Conservation (phyloP, 1,284 basidiomycete species). For the Phaffia rhodozyma region DNA sequence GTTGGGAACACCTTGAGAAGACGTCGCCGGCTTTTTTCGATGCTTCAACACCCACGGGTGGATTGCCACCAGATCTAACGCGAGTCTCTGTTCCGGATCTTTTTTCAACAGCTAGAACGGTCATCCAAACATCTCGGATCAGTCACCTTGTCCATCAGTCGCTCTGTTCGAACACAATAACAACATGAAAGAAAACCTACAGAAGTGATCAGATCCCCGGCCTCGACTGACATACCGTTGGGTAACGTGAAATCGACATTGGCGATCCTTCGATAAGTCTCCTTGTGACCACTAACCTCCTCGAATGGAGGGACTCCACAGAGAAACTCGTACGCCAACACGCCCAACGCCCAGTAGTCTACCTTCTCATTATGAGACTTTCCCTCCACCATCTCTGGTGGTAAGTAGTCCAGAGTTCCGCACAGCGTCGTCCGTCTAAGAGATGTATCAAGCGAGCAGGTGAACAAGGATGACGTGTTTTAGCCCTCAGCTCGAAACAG, state of each 20-base stretch:
- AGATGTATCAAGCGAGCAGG: neutral
- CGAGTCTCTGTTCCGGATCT: slow-evolving; percentile 68
- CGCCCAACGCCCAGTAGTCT: slow-evolving; percentile 94
- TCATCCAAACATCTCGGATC: neutral
- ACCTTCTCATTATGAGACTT: slow-evolving; percentile 77
- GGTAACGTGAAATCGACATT: slow-evolving; percentile 73
- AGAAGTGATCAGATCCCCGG: slow-evolving; percentile 51
- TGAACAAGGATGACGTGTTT: neutral
- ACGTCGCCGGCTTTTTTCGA: slow-evolving; percentile 8
- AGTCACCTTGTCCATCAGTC: slow-evolving; percentile 29
- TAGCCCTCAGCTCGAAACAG: neutral
- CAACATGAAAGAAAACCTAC: slow-evolving; percentile 33
- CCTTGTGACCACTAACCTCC: slow-evolving; percentile 62
- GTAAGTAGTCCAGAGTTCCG: slow-evolving; percentile 92
- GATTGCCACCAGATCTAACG: slow-evolving; percentile 62
- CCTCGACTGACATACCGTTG: slow-evolving; percentile 49
- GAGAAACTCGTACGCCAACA: slow-evolving; percentile 90
- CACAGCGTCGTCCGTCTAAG: slow-evolving; percentile 65
- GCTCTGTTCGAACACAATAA: slow-evolving; percentile 5
- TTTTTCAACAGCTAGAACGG: slow-evolving; percentile 64
- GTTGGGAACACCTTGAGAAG: neutral
- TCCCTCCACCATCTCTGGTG: slow-evolving; percentile 96
- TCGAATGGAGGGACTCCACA: slow-evolving; percentile 91
- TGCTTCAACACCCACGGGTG: slow-evolving; percentile 93
- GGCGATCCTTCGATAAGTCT: slow-evolving; percentile 75